Evolutionary conservation across 495 filamentous ascomycete species (phyloP).

Genomic region (Geoglossum glabrum): DNA sequence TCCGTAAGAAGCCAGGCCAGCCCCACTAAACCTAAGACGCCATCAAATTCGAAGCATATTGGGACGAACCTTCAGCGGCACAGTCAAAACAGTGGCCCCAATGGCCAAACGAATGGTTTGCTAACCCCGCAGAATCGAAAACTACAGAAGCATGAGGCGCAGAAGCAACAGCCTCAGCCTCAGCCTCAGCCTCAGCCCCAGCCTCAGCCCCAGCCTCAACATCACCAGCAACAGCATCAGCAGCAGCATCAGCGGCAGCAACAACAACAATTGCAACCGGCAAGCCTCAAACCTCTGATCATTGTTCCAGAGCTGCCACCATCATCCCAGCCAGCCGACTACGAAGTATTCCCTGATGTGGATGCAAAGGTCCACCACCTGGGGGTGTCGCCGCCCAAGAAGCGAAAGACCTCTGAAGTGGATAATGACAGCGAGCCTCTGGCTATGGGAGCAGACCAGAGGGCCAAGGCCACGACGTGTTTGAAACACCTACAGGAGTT

Average conservation of each 20-base stretch:
- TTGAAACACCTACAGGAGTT: slow-evolving; percentile 45
- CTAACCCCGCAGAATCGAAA: not conserved
- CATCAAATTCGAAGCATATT: not conserved
- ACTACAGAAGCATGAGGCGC: too few relatives aligned
- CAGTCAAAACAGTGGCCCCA: not conserved
- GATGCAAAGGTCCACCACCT: not conserved
- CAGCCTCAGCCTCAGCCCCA: too few relatives aligned
- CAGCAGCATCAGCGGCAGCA: too few relatives aligned
- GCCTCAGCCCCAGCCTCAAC: too few relatives aligned
- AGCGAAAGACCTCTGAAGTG: slow-evolving; percentile 10
- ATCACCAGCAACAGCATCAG: too few relatives aligned
- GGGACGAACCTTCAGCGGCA: not conserved
- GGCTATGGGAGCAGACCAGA: slow-evolving; percentile 33
- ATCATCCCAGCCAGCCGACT: slow-evolving; percentile 6
- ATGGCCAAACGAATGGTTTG: not conserved
- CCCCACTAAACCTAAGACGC: not conserved
- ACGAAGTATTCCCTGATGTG: slow-evolving; percentile 5
- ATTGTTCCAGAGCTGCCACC: slow-evolving; percentile 9
- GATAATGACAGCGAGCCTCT: slow-evolving; percentile 11
- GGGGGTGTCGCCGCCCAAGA: not conserved
- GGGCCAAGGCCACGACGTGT: slow-evolving; percentile 56
- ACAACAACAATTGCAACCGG: not conserved
- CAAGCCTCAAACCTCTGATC: not conserved
- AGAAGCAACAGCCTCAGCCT: too few relatives aligned
- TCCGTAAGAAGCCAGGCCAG: not conserved